Evolutionary conservation across 345 rosid genomes (phyloP).

Genomic region (Eucalyptus marginata): DNA sequence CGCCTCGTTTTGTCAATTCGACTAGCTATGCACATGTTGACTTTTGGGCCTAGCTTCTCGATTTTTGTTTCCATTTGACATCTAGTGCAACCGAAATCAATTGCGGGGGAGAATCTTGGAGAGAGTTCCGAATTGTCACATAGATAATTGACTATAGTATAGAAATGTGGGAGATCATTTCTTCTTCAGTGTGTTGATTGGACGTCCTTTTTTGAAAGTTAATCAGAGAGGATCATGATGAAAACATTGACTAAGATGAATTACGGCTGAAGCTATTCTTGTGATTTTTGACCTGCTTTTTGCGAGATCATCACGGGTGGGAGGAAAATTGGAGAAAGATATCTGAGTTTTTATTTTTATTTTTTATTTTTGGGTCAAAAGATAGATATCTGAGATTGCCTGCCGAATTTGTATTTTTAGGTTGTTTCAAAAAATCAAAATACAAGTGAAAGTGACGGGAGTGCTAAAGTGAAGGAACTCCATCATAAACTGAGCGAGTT

Average conservation of each 20-base stretch:
- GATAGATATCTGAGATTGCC: background rate
- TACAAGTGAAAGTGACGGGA: background rate
- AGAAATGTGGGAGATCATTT: background rate
- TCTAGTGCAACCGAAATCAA: background rate
- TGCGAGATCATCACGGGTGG: background rate
- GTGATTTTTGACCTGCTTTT: background rate
- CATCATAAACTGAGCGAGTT: rapidly evolving
- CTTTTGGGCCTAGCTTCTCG: background rate
- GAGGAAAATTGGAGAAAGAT: background rate
- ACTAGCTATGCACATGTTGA: background rate
- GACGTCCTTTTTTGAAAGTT: background rate
- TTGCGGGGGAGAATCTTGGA: background rate
- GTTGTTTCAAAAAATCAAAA: background rate
- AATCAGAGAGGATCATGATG: background rate
- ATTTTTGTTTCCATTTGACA: background rate
- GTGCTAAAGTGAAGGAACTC: background rate
- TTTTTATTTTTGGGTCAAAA: no score
- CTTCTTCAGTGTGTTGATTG: background rate
- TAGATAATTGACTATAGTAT: background rate
- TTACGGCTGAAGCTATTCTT: background rate
- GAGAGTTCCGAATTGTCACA: background rate
- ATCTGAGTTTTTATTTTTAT: no score
- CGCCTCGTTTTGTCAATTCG: background rate
- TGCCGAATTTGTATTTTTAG: background rate
- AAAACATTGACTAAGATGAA: background rate